These are phyloP conservation scores for Blastobotrys raffinosifermentans DNA, from an alignment of 1,139 yeast genomes.

Conservation along the genomic window DNA sequence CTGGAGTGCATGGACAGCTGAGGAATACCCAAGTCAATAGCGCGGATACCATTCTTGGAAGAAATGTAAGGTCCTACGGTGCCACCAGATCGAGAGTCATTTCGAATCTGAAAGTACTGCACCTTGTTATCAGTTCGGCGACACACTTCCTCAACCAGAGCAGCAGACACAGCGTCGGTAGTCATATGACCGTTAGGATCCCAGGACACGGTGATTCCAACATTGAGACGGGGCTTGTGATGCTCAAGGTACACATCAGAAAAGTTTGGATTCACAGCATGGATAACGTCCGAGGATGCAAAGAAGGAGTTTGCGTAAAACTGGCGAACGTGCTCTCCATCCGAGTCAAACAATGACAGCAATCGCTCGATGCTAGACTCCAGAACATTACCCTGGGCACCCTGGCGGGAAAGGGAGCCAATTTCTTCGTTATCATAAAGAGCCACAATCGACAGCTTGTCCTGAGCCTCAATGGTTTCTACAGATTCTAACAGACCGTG, in stretches of 20 bases:
- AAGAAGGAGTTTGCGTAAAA: conserved; percentile 65
- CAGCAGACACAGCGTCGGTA: conserved; percentile 66
- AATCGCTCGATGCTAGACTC: conserved; percentile 71
- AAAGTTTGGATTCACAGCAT: conserved; percentile 92
- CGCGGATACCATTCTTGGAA: conserved; percentile 79
- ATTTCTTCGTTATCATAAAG: conserved; percentile 92
- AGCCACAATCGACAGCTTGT: conserved; percentile 43
- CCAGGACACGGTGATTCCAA: conserved; percentile 61
- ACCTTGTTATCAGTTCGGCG: conserved; percentile 51
- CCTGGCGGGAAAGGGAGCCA: conserved; percentile 87
- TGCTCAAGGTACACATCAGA: conserved; percentile 56
- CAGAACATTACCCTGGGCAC: conserved; percentile 86
- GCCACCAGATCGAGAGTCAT: conserved; percentile 91
- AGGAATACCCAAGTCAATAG: conserved; percentile 87
- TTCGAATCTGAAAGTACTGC: conserved; percentile 60
- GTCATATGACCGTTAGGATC: conserved; percentile 81
- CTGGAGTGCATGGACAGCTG: conserved; percentile 94
- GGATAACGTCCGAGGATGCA: conserved; percentile 90
- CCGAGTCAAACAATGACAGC: conserved; percentile 52
- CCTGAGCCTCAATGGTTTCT: conserved; percentile 30
- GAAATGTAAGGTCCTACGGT: conserved; percentile 92
- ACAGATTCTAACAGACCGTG: conserved; percentile 49
- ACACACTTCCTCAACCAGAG: conserved; percentile 62
- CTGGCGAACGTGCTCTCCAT: conserved; percentile 31
- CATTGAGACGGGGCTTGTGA: conserved; percentile 74